Evolutionary conservation across 2,329 filamentous ascomycete genomes (phyloP), one percentile per base, ranked within the genome.

Genomic region (Fusarium poae): DNA sequence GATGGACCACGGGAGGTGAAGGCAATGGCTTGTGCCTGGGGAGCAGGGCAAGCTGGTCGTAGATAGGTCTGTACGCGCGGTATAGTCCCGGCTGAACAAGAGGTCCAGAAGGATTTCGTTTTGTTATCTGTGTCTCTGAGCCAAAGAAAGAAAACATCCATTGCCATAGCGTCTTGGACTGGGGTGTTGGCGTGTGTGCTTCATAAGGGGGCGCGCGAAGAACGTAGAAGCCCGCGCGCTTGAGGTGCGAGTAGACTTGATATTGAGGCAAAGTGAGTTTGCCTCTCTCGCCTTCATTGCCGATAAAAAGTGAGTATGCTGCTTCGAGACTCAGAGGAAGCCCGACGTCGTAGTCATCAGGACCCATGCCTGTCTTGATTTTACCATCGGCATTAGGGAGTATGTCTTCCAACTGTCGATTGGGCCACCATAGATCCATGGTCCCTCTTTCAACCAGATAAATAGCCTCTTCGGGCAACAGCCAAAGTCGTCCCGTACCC

Each of bases 261-360:
- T 93, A 98, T 74, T 93, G 89, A 71, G 97, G 93, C 62, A 97
- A 82, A 12, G 84, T 84, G 30, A 89, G 80, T 77, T 87, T 89
- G 35, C 88, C 88, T 42, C 80, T 78, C 64, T 89, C 86, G 7
- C 82, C 86, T 48, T 92, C 90, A 25, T 87, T 82, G 2, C 93
- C 93, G 68, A 97, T 86, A 54, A 97, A 89, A 23, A 93, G 86
- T 7, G 94, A 88, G 82, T 98, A 98, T 1, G 94, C 94, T 8
- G 92, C 94, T 78, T 98, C 93, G 39, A 98, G 81, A 78, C 92
- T 97, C 83, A 99, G 90, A 0, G 95, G 94, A n/a, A 96, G 79
- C 1, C 91, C 91, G 6, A 85, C 81, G 9, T 89, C 86, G 60
- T 88, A 87, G 42, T 84, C 82, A 30, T 80, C 74, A 3, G 76